Percentiles rank a stretch among this genome's conserved stretches.
phyloP scores from a whole-genome alignment of 768 basidiomycete genomes.

The Auricularia sp. region DNA sequence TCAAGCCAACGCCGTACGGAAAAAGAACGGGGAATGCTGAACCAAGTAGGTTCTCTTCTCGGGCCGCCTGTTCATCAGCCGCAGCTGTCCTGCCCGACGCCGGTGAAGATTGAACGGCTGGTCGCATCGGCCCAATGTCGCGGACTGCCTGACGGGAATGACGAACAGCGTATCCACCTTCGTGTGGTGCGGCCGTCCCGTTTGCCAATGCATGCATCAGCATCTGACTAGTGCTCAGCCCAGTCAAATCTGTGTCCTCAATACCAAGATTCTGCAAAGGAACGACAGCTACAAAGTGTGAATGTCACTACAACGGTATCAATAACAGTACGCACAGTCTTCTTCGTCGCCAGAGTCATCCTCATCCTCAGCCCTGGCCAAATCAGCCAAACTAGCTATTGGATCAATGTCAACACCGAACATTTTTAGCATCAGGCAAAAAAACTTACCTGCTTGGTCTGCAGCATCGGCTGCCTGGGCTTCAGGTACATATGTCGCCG shows the following conservation, averaged over 20 bases:
- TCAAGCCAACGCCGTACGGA: conserved; percentile 26
- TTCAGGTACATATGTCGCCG: conserved; percentile 21
- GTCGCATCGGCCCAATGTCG: conserved; percentile 1
- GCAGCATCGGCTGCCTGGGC: conserved; percentile 4
- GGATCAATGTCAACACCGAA: background rate
- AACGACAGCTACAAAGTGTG: conserved; percentile 13
- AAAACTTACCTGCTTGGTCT: background rate
- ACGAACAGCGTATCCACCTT: conserved; percentile 18
- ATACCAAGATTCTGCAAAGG: conserved; percentile 18
- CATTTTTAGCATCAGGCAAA: background rate
- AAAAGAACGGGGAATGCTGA: conserved; percentile 22
- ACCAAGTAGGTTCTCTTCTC: conserved; percentile 1
- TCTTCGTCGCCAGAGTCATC: no score
- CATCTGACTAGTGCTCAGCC: conserved; percentile 14
- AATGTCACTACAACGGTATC: no score
- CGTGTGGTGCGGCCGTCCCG: conserved; percentile 9
- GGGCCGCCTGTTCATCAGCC: conserved; percentile 13
- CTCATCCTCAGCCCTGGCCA: no score
- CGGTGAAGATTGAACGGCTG: no score
- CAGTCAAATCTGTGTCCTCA: conserved; percentile 19
- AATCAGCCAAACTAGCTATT: background rate
- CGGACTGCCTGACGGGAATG: conserved; percentile 17
- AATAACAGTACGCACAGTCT: no score
- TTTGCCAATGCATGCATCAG: conserved; percentile 20
- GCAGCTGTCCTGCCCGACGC: no score